These are phyloP conservation scores for Copromyces sp. DNA, from an alignment of 495 filamentous ascomycete species.

Conservation along the genomic window DNA sequence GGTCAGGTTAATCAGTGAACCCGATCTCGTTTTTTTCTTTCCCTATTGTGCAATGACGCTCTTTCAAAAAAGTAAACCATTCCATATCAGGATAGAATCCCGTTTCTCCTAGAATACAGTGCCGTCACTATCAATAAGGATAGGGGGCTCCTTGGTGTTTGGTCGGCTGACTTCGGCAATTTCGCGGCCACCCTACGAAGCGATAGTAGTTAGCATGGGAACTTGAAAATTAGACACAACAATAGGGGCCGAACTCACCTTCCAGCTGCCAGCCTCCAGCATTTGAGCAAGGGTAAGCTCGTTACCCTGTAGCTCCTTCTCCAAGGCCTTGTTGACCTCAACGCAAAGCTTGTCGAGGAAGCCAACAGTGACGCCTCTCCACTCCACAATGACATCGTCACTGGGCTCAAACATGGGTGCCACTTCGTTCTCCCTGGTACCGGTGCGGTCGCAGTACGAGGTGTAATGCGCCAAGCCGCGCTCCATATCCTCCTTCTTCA, in stretches of 20 bases:
- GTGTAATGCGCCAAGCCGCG: slow-evolving; percentile 61
- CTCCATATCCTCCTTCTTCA: slow-evolving; percentile 57
- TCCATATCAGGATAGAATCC: background rate
- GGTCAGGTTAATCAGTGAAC: background rate
- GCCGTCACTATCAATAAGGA: slow-evolving; percentile 91
- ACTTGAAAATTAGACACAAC: background rate
- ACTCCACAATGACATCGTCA: slow-evolving; percentile 82
- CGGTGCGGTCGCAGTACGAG: slow-evolving; percentile 61
- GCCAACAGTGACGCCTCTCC: slow-evolving; percentile 73
- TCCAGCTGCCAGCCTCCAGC: slow-evolving; percentile 88
- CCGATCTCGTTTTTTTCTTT: background rate
- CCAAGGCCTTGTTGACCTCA: slow-evolving; percentile 56
- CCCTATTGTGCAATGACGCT: background rate
- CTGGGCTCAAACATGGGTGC: slow-evolving; percentile 70
- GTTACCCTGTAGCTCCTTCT: slow-evolving; percentile 40
- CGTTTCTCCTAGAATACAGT: slow-evolving; percentile 65
- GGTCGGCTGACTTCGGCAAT: slow-evolving; percentile 91
- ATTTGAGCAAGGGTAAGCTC: slow-evolving; percentile 65
- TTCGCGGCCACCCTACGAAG: slow-evolving; percentile 75
- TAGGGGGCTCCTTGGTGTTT: slow-evolving; percentile 93
- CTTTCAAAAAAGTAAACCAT: background rate
- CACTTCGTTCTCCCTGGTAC: slow-evolving; percentile 58
- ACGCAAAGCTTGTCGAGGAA: slow-evolving; percentile 66
- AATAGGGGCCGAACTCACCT: slow-evolving; percentile 45
- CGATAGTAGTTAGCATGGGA: slow-evolving; percentile 20